Conservation (phyloP, 2,329 filamentous ascomycete genomes). For the Thielaviopsis populi region DNA sequence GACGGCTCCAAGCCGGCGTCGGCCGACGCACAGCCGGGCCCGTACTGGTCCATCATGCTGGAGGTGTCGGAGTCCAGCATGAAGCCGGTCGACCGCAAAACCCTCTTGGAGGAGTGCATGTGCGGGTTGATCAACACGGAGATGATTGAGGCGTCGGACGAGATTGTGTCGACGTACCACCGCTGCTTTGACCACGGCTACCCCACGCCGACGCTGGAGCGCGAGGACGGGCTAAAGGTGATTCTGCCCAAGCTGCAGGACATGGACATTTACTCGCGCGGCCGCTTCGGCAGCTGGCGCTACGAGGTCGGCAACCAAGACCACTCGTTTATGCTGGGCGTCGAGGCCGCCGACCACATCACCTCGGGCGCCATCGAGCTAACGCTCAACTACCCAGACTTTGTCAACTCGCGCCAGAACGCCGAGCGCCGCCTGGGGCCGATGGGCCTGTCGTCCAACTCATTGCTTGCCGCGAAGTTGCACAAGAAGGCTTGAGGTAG, state of each 20-base stretch:
- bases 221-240: conserved; percentile 84
- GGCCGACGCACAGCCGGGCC: conserved; percentile 63
- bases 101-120: conserved; percentile 78
- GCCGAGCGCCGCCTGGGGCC: conserved; percentile 41
- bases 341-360: conserved; percentile 83
- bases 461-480: conserved; percentile 1
- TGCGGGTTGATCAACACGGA: conserved; percentile 95
- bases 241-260: conserved; percentile 85
- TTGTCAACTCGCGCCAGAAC: conserved; percentile 70
- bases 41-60: conserved; percentile 99
- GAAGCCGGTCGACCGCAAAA: conserved; percentile 84
- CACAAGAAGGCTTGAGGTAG: conserved; percentile 7
- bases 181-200: conserved; percentile 97
- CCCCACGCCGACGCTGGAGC: conserved; percentile 86
- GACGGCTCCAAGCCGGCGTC: conserved; percentile 69
- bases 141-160: conserved; percentile 79
- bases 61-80: conserved; percentile 90
- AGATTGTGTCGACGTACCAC: conserved; percentile 97
- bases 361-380: conserved; percentile 79
- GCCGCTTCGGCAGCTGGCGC: conserved; percentile 93
- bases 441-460: conserved; percentile 7
- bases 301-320: conserved; percentile 97
- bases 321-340: conserved; percentile 93
- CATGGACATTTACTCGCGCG: conserved; percentile 85
- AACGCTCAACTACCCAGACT: conserved; percentile 92